A percentile compares a stretch with the other conserved stretches of the same genome.
Conservation (phyloP, 495 filamentous ascomycete genomes). For the Delitschia confertaspora region DNA sequence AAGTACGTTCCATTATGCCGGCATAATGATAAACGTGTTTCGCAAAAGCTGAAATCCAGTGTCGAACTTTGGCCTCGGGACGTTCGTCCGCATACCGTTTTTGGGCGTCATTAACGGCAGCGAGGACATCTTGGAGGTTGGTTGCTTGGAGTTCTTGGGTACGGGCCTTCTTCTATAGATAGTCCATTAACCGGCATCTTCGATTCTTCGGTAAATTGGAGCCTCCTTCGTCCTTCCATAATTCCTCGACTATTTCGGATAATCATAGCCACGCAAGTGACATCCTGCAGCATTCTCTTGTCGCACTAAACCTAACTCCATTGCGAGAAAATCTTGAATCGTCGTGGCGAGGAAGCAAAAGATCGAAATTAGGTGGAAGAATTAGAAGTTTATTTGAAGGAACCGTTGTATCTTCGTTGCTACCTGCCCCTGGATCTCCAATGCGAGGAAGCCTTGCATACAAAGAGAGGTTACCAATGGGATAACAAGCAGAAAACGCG, state of each 20-base stretch:
- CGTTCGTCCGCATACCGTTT: not conserved
- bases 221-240: constrained; percentile 6
- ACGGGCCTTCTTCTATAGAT: not conserved
- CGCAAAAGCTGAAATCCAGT: too few relatives aligned
- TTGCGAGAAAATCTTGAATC: too few relatives aligned
- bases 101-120: constrained; percentile 5
- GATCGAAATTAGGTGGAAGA: too few relatives aligned
- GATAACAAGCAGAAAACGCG: too few relatives aligned
- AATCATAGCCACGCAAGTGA: constrained; percentile 4
- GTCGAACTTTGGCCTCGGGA: too few relatives aligned
- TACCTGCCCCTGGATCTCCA: not conserved
- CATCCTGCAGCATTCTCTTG: not conserved
- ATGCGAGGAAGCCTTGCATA: too few relatives aligned
- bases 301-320: not conserved
- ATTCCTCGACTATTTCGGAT: constrained; percentile 5
- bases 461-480: too few relatives aligned
- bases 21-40: too few relatives aligned
- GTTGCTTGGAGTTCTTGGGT: constrained; percentile 1
- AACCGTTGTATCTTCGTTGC: not conserved
- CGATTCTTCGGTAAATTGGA: too few relatives aligned
- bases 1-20: too few relatives aligned
- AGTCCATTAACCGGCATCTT: not conserved
- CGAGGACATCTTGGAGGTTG: constrained; percentile 5
- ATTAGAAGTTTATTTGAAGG: too few relatives aligned
- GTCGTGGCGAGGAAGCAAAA: too few relatives aligned